These are phyloP conservation scores for Priceomyces fermenticarens DNA, from an alignment of 805 yeast genomes.

Conservation along the genomic window DNA sequence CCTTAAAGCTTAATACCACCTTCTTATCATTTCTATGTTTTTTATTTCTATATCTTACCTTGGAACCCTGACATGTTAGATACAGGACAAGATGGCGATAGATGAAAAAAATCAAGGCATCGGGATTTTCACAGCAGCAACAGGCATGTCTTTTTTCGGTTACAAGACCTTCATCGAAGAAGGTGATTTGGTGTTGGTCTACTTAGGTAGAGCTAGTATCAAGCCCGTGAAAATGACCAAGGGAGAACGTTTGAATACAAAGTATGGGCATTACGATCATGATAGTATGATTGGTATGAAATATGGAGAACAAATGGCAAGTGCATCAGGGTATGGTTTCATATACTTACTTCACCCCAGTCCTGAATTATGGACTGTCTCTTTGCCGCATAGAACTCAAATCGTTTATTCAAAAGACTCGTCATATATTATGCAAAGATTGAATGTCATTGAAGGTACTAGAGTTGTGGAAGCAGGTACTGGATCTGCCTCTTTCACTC, in stretches of 20 bases:
- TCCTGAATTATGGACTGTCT: conserved; percentile 94
- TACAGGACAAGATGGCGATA: background rate
- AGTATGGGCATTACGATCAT: conserved; percentile 90
- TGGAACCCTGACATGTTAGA: background rate
- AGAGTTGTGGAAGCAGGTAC: conserved; percentile 96
- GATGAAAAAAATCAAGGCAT: too few species aligned
- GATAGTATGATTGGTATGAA: conserved; percentile 72
- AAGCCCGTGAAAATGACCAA: conserved; percentile 66
- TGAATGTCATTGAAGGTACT: conserved; percentile 70
- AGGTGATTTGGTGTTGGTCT: conserved; percentile 84
- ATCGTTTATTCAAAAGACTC: conserved; percentile 97
- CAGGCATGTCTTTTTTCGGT: conserved; percentile 47
- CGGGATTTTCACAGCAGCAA: background rate
- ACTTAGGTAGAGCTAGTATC: conserved; percentile 75
- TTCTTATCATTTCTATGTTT: too few species aligned
- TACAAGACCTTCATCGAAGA: conserved; percentile 72
- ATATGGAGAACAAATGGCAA: conserved; percentile 83
- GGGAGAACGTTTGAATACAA: conserved; percentile 69
- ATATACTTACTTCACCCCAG: conserved; percentile 87
- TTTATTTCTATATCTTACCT: too few species aligned
- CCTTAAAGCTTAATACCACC: too few species aligned
- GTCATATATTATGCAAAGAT: conserved; percentile 80
- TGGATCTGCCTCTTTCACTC: conserved; percentile 95
- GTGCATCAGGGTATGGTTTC: conserved; percentile 75
- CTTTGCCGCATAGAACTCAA: conserved; percentile 95